These are phyloP conservation scores for Cutaneotrichosporon sp. DNA, from an alignment of 1,284 basidiomycete genomes.

Conservation along the genomic window DNA sequence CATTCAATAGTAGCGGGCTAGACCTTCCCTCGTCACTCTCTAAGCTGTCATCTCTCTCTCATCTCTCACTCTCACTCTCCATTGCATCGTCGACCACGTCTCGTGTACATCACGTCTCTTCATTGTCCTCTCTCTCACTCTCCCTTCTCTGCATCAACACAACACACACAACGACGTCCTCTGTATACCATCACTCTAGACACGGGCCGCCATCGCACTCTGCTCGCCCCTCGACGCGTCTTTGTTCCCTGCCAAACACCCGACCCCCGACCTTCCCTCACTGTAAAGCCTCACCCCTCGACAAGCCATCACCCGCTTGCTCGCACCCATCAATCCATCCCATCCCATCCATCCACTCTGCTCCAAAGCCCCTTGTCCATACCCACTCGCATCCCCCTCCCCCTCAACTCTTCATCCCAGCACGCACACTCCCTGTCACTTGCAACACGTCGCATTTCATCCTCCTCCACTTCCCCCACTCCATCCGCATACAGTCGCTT, in stretches of 20 bases:
- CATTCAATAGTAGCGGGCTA: neutral
- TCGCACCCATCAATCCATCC: neutral
- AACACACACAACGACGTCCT: too few relatives aligned
- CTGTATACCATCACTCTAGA: neutral
- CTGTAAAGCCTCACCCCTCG: neutral
- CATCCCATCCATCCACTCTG: neutral
- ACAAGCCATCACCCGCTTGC: neutral
- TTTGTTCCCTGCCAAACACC: neutral
- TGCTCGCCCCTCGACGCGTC: neutral
- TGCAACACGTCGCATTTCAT: neutral
- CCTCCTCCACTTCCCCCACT: neutral
- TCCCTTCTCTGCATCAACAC: neutral
- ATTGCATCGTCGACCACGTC: neutral
- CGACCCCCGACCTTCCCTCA: constrained; percentile 2
- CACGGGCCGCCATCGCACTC: neutral
- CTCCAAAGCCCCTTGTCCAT: neutral
- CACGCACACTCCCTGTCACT: neutral
- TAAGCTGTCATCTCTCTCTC: neutral
- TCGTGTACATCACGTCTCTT: neutral
- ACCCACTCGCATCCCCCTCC: neutral
- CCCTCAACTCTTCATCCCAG: neutral
- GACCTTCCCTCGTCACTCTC: neutral
- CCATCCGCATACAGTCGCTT: neutral
- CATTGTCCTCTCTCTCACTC: neutral
- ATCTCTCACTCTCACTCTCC: neutral